phyloP scores from a whole-genome alignment of 2,329 filamentous ascomycete species.

The Alternaria angustiovoidea region DNA sequence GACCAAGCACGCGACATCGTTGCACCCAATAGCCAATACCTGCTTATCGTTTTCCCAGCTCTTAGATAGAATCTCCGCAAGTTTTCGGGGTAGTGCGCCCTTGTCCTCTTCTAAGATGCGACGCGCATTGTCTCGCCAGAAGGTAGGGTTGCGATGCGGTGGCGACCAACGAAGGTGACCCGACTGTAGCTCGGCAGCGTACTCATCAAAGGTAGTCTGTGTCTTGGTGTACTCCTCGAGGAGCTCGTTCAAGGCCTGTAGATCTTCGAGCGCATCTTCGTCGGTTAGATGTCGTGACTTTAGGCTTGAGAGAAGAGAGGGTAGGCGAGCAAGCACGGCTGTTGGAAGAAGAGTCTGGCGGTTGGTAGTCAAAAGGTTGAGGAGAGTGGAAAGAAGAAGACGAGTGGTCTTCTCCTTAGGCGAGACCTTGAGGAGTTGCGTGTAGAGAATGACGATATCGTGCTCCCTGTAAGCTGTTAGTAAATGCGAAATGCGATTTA shows the following conservation, averaged over 20 bases:
- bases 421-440: constrained; percentile 88
- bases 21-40: constrained; percentile 90
- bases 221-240: constrained; percentile 85
- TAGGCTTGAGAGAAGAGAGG: constrained; percentile 66
- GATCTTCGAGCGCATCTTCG: constrained; percentile 62
- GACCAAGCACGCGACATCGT: constrained; percentile 87
- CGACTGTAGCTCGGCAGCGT: constrained; percentile 81
- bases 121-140: constrained; percentile 91
- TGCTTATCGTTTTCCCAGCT: constrained; percentile 84
- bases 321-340: constrained; percentile 85
- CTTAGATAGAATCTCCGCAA: constrained; percentile 86
- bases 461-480: constrained; percentile 72
- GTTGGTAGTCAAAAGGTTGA: constrained; percentile 82
- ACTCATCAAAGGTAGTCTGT: constrained; percentile 72
- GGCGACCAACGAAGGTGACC: constrained; percentile 93
- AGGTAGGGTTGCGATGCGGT: constrained; percentile 83
- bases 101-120: constrained; percentile 86
- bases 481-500: not conserved
- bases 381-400: constrained; percentile 85
- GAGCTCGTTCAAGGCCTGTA: constrained; percentile 62
- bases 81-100: constrained; percentile 77
- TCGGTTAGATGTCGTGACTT: constrained; percentile 61
- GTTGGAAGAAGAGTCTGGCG: constrained; percentile 76
- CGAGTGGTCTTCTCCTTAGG: constrained; percentile 98
- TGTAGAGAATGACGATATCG: constrained; percentile 89